These are phyloP conservation scores for Postia placenta DNA, from an alignment of 768 basidiomycete species.

Conservation along the genomic window DNA sequence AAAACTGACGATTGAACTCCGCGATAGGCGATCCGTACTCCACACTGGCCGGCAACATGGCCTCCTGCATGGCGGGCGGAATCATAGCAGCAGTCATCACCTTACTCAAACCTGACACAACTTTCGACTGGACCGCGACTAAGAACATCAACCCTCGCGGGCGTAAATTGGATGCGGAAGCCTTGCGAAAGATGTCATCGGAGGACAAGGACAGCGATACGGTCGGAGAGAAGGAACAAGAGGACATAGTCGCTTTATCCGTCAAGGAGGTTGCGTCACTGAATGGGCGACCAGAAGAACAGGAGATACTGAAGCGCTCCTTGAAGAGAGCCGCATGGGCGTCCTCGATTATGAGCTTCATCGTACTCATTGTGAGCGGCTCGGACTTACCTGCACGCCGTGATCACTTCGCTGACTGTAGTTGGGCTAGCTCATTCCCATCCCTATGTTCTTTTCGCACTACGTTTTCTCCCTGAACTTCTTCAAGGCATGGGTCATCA, in stretches of 20 bases:
- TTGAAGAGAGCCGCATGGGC: not conserved
- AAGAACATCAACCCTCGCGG: slow-evolving; percentile 2
- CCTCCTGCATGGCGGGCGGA: not conserved
- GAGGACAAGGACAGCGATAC: not conserved
- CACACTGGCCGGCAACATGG: not conserved
- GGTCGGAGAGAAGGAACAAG: not conserved
- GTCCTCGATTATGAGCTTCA: not conserved
- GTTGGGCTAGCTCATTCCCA: not conserved
- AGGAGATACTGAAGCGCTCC: not conserved
- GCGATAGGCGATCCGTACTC: not conserved
- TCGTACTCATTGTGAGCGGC: not conserved
- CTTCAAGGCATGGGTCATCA: slow-evolving; percentile 2
- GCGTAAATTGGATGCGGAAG: not conserved
- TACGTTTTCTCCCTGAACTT: slow-evolving; percentile 1
- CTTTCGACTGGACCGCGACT: not conserved
- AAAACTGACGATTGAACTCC: not conserved
- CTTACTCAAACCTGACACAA: not conserved
- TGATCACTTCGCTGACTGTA: not conserved
- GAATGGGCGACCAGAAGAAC: not conserved
- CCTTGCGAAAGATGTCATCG: not conserved
- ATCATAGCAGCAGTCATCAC: not conserved
- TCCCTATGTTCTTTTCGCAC: not conserved
- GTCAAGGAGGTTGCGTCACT: not conserved
- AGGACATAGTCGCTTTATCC: not conserved
- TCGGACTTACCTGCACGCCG: not conserved